Evolutionary conservation across 208 protist genomes (phyloP).

Genomic region (Lotmaria passim): DNA sequence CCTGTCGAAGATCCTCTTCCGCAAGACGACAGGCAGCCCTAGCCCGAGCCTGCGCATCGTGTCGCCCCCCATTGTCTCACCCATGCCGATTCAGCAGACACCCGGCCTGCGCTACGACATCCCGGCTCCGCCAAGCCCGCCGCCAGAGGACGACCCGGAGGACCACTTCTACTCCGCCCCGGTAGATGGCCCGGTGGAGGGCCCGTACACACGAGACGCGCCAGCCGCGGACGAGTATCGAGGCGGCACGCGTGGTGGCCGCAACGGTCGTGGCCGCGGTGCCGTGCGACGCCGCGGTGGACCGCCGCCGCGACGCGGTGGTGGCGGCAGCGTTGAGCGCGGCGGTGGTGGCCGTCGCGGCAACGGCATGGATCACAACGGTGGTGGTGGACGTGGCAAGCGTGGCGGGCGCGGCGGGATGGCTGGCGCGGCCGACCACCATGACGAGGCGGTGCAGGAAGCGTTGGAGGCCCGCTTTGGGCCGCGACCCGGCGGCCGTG

Average conservation of each 20-base stretch:
- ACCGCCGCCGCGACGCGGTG: slow-evolving; percentile 12
- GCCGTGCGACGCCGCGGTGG: slow-evolving; percentile 34
- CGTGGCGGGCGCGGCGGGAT: slow-evolving; percentile 29
- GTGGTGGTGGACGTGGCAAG: background rate
- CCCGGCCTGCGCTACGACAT: slow-evolving; percentile 36
- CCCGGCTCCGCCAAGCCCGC: slow-evolving; percentile 60
- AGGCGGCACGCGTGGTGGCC: slow-evolving; percentile 9
- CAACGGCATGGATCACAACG: slow-evolving; percentile 13
- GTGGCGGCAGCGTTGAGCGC: slow-evolving; percentile 13
- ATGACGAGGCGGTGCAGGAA: slow-evolving; percentile 37
- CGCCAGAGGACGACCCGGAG: slow-evolving; percentile 37
- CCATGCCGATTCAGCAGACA: slow-evolving; percentile 75
- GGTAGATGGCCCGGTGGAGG: slow-evolving; percentile 21
- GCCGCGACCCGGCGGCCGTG: slow-evolving; percentile 32
- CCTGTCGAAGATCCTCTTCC: slow-evolving; percentile 90
- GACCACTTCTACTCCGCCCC: slow-evolving; percentile 40
- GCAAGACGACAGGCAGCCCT: slow-evolving; percentile 76
- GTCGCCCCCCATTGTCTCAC: slow-evolving; percentile 82
- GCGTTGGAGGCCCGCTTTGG: slow-evolving; percentile 44
- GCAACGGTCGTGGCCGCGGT: slow-evolving; percentile 23
- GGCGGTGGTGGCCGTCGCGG: background rate
- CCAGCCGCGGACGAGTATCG: slow-evolving; percentile 15
- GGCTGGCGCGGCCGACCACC: slow-evolving; percentile 1
- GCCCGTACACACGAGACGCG: slow-evolving; percentile 3
- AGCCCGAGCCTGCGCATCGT: slow-evolving; percentile 60